A percentile compares a stretch with the other conserved stretches of the same genome.
These are phyloP conservation scores for Hypholoma sublateritium DNA, from an alignment of 768 basidiomycete genomes.

Conservation along the genomic window DNA sequence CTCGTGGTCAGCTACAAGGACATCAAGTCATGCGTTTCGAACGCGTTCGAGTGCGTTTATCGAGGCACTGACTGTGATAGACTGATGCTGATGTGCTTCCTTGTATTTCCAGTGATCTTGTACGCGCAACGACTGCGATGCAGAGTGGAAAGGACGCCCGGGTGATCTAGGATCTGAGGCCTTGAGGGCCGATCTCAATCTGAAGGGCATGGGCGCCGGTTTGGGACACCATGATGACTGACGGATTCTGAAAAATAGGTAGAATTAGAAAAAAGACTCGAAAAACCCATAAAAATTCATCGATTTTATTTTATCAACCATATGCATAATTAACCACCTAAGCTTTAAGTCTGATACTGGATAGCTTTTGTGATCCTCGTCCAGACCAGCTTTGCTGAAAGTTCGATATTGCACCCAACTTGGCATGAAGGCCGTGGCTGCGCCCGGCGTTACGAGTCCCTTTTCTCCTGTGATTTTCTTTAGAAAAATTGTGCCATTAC, in stretches of 20 bases:
- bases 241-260: slow-evolving; percentile 51
- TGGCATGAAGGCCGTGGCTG: too few relatives aligned
- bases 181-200: neutral
- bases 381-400: too few relatives aligned
- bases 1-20: slow-evolving; percentile 93
- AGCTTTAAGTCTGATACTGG: too few relatives aligned
- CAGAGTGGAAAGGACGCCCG: slow-evolving; percentile 13
- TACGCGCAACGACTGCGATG: slow-evolving; percentile 28
- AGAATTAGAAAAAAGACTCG: slow-evolving; percentile 67
- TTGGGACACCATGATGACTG: neutral
- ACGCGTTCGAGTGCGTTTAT: slow-evolving; percentile 72
- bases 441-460: too few relatives aligned
- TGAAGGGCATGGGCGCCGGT: too few relatives aligned
- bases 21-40: slow-evolving; percentile 81
- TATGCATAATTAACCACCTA: too few relatives aligned
- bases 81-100: neutral
- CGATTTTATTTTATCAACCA: slow-evolving; percentile 9
- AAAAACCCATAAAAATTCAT: slow-evolving; percentile 45
- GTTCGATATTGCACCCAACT: too few relatives aligned
- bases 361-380: too few relatives aligned
- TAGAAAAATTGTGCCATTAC: too few relatives aligned
- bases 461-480: too few relatives aligned
- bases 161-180: slow-evolving; percentile 1
- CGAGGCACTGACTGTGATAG: neutral
- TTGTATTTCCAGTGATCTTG: slow-evolving; percentile 46